Base-by-base conservation (phyloP, 176 grass and related monocot species). In the Areca catechu region DNA sequence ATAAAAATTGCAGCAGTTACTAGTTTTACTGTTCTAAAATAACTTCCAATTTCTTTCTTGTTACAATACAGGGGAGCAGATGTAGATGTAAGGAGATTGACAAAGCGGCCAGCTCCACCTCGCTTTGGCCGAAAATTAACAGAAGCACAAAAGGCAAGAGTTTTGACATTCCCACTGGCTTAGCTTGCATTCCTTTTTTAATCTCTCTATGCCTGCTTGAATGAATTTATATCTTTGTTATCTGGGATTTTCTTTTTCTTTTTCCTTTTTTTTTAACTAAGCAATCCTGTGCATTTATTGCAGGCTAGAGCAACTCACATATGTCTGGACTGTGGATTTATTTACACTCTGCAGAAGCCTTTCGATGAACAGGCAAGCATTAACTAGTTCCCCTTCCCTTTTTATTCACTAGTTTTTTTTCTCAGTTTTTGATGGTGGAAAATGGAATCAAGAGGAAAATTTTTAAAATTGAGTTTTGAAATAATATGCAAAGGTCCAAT, bases 291-390 rank as follows among this genome's bases (percentile, higher is more conserved):
- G 20, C 0, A 9, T 16, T 20, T 52, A 57, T 66, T 83, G 4
- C 82, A 98, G 84, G 87, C 85, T 67, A 98, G 77, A 78, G 93
- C 87, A 63, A 98, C 93, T 37, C 93, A 92, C 66, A 85, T 92
- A 48, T 98, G 84, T 57, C 83, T 92, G 34, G 93, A 98, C 60
- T 98, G 93, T 78, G 87, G 93, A 55, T 98, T 77, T 67, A 89
- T 98, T 34, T 98, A 98, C 84, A 88, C 83, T 27, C 78, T 98
- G 48, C 24, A 73, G 9, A 98, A 98, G 80, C 56, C 93, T 80
- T 98, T 98, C n/a, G 87, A 92, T 27, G 87, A 98, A 7, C 87
- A 98, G 84, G 93, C 77, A 74, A 71, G 58, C 30, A 66, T 7
- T 7, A 69, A 5, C 25, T 57, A 63, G 3, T 37, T 37, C 30